Evolutionary conservation across 83 land plant genomes (phyloP), one percentile per base, ranked within the genome.

Genomic region (Picea mariana): DNA sequence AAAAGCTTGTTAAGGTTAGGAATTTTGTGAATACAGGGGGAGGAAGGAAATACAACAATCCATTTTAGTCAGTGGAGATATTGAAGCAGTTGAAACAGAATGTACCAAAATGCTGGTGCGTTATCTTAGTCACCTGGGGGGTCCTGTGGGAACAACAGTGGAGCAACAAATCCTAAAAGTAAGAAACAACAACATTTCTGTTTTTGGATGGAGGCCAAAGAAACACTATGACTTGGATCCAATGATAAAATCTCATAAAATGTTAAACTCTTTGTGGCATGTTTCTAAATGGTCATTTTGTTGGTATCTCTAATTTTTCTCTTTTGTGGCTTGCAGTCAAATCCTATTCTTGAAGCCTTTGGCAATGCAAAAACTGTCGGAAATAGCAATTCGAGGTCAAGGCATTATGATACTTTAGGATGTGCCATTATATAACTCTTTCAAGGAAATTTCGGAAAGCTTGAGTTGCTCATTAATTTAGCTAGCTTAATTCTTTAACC

Each of bases 151-250:
- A 31, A 31, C 95, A 86, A 90, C 97, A 60, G 98, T 96, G 26
- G 97, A 96, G 82, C 98, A 96, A 68, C 95, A 96, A 84, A 97
- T 96, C 77, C 80, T 96, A 81, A 95, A 96, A 92, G 98, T 96
- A 82, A 85, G 87, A 59, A 47, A 31, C 40, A 47, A 31, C 13
- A 31, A 31, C 34, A 31, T 76, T 27, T 12, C 13, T 67, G 71
- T 6, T 67, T 67, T 0, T 27, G 71, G 24, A 67, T 67, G 12
- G 72, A 67, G 40, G 27, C 6, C 18, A 31, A 12, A 15, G 42
- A 68, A 31, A 11, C 6, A 67, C 38, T 68, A 31, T 31, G 72
- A 5, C 17, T 3, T 27, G 26, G 15, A 6, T 27, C 1, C 72
- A 68, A 18, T 18, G 16, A 31, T 16, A 31, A 68, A 18, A 68